Evolutionary conservation across 306 rosid genomes (phyloP).

Genomic region (Glycine soja): DNA sequence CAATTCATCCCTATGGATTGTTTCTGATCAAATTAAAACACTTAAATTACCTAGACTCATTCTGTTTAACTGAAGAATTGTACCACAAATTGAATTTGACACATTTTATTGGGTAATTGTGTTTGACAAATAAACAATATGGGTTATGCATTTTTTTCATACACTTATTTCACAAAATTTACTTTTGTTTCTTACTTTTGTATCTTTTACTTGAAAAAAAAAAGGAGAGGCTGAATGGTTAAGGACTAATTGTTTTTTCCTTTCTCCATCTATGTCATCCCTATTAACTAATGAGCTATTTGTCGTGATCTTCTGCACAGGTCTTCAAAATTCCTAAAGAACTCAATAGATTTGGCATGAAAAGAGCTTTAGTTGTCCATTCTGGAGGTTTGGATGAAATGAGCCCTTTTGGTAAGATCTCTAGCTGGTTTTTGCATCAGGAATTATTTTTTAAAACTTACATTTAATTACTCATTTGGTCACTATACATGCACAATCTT

Average conservation of each 20-base stretch:
- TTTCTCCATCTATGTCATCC: conserved; percentile 19
- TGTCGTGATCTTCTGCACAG: conserved; percentile 55
- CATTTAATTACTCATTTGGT: no score
- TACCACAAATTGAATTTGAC: conserved; percentile 24
- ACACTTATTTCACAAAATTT: neutral
- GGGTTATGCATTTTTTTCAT: conserved; percentile 18
- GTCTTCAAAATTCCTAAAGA: conserved; percentile 88
- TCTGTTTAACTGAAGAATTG: neutral
- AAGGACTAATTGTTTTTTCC: neutral
- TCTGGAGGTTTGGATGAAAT: conserved; percentile 96
- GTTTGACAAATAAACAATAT: conserved; percentile 21
- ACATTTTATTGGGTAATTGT: conserved; percentile 1
- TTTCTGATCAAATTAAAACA: conserved; percentile 8
- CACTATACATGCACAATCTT: no score
- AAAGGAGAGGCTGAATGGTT: neutral
- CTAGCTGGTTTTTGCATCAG: no score
- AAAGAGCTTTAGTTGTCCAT: conserved; percentile 96
- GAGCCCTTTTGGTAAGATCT: conserved; percentile 76
- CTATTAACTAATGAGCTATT: neutral
- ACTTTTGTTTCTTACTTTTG: conserved; percentile 18
- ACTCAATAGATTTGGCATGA: conserved; percentile 83
- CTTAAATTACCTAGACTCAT: conserved; percentile 15
- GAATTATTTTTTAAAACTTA: no score
- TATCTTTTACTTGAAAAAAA: neutral
- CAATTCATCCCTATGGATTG: neutral